Percentiles rank a stretch among this genome's conserved stretches.
Conservation (phyloP, 2,329 filamentous ascomycete genomes). For the Ascosphaera acerosa region DNA sequence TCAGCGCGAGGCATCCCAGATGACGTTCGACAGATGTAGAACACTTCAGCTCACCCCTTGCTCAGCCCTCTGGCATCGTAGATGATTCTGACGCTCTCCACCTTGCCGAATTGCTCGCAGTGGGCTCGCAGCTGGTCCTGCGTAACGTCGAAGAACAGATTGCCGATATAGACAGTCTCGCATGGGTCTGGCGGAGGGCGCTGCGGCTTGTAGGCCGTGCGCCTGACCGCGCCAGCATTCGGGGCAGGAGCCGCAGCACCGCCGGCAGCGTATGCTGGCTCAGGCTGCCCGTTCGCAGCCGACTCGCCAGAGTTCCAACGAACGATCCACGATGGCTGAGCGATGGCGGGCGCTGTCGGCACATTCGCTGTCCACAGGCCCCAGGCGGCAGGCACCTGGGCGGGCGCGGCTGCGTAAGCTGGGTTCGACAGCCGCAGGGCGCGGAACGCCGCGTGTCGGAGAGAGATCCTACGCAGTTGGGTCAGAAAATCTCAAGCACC, state of each 20-base stretch:
- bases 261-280: slow-evolving; percentile 5
- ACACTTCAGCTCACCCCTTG: slow-evolving; percentile 38
- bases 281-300: slow-evolving; percentile 1
- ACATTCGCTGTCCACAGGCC: not conserved
- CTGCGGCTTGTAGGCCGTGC: slow-evolving; percentile 6
- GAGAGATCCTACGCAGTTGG: slow-evolving; percentile 4
- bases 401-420: not conserved
- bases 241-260: slow-evolving; percentile 9
- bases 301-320: slow-evolving; percentile 1
- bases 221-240: slow-evolving; percentile 6
- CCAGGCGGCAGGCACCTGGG: not conserved
- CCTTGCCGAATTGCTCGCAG: slow-evolving; percentile 31
- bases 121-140: slow-evolving; percentile 32
- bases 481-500: not conserved
- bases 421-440: slow-evolving; percentile 1
- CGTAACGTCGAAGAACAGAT: slow-evolving; percentile 43
- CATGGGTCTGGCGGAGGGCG: slow-evolving; percentile 10
- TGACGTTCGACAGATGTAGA: slow-evolving; percentile 1
- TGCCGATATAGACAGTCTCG: slow-evolving; percentile 36
- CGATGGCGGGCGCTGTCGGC: slow-evolving; percentile 1
- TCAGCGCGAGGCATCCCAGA: too few relatives aligned
- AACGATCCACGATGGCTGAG: slow-evolving; percentile 2
- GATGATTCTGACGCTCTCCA: slow-evolving; percentile 29
- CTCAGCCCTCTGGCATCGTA: slow-evolving; percentile 37
- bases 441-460: slow-evolving; percentile 5